These are phyloP conservation scores for Fusarium oxysporum DNA, from an alignment of 2,329 filamentous ascomycete species.

Conservation along the genomic window DNA sequence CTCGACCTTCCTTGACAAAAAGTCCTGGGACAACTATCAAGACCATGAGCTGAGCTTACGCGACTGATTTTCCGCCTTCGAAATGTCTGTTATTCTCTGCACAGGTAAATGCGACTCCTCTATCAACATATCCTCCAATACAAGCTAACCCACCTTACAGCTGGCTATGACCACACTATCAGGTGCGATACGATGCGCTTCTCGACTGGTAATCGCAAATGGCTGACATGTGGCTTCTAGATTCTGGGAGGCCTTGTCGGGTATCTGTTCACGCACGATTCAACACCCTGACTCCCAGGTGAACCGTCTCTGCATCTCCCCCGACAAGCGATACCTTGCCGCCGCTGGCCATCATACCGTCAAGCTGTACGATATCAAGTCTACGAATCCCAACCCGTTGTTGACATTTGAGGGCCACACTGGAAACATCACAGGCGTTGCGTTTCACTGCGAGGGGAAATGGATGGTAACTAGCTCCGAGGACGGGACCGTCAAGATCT, in stretches of 20 bases:
- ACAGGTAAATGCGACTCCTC: constrained; percentile 60
- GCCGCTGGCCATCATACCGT: constrained; percentile 84
- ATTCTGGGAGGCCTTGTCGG: constrained; percentile 98
- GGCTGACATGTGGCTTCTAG: constrained; percentile 56
- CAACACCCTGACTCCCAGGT: constrained; percentile 98
- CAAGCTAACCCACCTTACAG: constrained; percentile 51
- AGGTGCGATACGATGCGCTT: constrained; percentile 55
- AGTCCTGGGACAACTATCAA: constrained; percentile 28
- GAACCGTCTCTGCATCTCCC: constrained; percentile 97
- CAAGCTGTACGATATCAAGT: constrained; percentile 99
- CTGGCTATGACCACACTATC: constrained; percentile 73
- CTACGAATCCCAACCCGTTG: constrained; percentile 93
- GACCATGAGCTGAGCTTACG: constrained; percentile 43
- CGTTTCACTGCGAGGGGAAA: constrained; percentile 98
- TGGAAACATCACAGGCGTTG: constrained; percentile 94
- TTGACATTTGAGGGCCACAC: constrained; percentile 97
- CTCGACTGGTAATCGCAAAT: constrained; percentile 17
- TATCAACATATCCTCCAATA: neutral
- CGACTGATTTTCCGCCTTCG: constrained; percentile 29
- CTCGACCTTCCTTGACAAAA: constrained; percentile 14
- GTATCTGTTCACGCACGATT: constrained; percentile 97
- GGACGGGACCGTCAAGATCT: constrained; percentile 96
- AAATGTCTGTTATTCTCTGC: constrained; percentile 72
- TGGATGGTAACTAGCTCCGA: constrained; percentile 99
- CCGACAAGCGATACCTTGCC: constrained; percentile 95